Evolutionary conservation across 2,329 filamentous ascomycete species (phyloP).

Genomic region (Colletotrichum lentis): DNA sequence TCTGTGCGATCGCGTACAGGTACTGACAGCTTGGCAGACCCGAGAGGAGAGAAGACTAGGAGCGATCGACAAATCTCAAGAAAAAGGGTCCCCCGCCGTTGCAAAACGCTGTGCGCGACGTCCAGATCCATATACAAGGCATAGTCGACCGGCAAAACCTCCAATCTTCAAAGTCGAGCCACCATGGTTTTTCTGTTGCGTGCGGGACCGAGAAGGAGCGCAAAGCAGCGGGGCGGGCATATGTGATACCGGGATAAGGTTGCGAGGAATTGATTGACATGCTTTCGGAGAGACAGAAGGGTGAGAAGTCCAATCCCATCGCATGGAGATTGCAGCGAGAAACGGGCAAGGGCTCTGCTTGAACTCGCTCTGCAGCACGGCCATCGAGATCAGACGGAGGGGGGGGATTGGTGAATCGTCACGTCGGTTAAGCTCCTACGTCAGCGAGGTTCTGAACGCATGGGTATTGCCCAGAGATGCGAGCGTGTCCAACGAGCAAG

Average conservation of each 20-base stretch:
- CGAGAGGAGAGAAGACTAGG: constrained; percentile 8
- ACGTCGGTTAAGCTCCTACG: background rate
- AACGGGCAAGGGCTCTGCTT: constrained; percentile 3
- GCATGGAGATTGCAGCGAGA: constrained; percentile 16
- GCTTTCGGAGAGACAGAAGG: background rate
- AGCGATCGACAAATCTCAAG: constrained; percentile 18
- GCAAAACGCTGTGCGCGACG: background rate
- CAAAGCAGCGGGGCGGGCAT: background rate
- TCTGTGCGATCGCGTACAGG: constrained; percentile 26
- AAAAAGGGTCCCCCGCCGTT: constrained; percentile 11
- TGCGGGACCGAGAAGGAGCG: constrained; percentile 1
- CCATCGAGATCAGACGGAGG: constrained; percentile 2
- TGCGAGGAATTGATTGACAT: constrained; percentile 13
- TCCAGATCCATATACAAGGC: too few species aligned
- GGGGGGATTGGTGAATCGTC: background rate
- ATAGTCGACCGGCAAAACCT: constrained; percentile 15
- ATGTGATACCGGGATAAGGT: constrained; percentile 11
- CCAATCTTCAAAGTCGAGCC: background rate
- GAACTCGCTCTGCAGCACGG: background rate
- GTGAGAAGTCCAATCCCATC: background rate
- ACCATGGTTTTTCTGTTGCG: background rate
- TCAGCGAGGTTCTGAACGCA: background rate
- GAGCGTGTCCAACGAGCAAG: background rate
- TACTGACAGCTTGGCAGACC: constrained; percentile 36
- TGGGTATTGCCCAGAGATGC: background rate